Evolutionary conservation across 768 basidiomycete genomes (phyloP), one percentile per base, ranked within the genome.

Genomic region (Suillus clintonianus): DNA sequence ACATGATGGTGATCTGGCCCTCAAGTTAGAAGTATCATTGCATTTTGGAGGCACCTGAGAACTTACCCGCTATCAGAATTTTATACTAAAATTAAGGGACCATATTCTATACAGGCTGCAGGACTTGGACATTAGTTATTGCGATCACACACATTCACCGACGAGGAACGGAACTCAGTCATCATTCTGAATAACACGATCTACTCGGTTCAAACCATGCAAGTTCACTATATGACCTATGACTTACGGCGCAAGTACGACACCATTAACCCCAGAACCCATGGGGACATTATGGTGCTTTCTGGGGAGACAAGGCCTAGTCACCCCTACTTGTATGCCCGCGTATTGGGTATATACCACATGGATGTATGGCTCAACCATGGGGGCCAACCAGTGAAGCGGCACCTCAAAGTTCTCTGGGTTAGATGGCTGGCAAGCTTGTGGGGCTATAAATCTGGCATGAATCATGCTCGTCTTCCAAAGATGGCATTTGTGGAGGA

Each of bases 171-270:
- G 57, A 36, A 36, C 34, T 36, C 34, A 1, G 34, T 36, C 10
- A 66, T 76, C 15, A 73, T 36, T 36, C 34, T 51, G 15, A 72
- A 75, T 60, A 66, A 70, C 43, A 64, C 64, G 0, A 34, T 36
- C 34, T 36, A 36, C 34, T 36, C 34, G 10, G 34, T 36, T 10
- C 34, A 36, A 10, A 36, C 34, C 6, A 36, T 75, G 22, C 60
- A 60, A 3, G 36, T 77, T 36, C 72, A 75, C 51, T 75, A 75
- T 59, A 77, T 73, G 15, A 74, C 70, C 5, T 76, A 76, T 34
- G 34, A 36, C 34, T 36, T 36, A 7, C 6, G 34, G 34, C 34
- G 34, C 6, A 6, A 36, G 10, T 36, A 36, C 34, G 34, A 36
- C 34, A 36, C 34, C 10, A 10, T 36, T 10, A 36, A 36, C 34